A percentile compares a stretch with the other conserved stretches of the same genome.
phyloP scores from a whole-genome alignment of 768 basidiomycete genomes.

The Fibroporia radiculosa region DNA sequence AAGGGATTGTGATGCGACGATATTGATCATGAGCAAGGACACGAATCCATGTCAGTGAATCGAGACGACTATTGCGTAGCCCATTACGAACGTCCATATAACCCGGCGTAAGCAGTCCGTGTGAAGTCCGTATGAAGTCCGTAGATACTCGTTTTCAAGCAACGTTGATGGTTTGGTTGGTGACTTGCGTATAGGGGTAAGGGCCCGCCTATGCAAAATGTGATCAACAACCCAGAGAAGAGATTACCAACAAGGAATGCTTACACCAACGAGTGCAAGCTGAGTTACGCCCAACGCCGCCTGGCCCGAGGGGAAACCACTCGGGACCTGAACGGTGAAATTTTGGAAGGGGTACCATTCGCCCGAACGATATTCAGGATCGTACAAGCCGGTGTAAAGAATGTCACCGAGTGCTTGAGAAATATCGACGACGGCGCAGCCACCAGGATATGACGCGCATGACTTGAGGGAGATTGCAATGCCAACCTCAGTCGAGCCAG shows the following conservation, averaged over 20 bases:
- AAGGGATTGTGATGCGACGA: no score
- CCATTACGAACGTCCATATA: no score
- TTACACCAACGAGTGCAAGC: constrained; percentile 16
- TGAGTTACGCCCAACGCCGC: constrained; percentile 16
- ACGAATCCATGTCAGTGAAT: no score
- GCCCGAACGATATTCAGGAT: constrained; percentile 15
- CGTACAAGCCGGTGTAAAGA: constrained; percentile 23
- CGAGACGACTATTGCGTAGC: no score
- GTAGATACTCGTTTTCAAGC: no score
- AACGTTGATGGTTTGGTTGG: constrained; percentile 15
- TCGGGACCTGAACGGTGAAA: constrained; percentile 20
- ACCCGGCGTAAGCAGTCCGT: no score
- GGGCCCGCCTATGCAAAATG: constrained; percentile 16
- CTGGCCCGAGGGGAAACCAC: constrained; percentile 8
- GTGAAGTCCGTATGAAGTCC: no score
- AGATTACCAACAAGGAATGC: not conserved
- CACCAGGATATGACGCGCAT: constrained; percentile 15
- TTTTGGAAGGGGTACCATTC: constrained; percentile 19
- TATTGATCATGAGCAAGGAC: no score
- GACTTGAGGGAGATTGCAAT: constrained; percentile 24
- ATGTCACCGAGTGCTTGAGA: constrained; percentile 20
- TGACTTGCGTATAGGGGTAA: constrained; percentile 11
- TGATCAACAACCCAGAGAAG: not conserved
- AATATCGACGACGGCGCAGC: constrained; percentile 16
- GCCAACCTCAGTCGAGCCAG: constrained; percentile 26